Evolutionary conservation across 257 asterid species (phyloP), one percentile per base, ranked within the genome.

Genomic region (Voacanga thouarsii): DNA sequence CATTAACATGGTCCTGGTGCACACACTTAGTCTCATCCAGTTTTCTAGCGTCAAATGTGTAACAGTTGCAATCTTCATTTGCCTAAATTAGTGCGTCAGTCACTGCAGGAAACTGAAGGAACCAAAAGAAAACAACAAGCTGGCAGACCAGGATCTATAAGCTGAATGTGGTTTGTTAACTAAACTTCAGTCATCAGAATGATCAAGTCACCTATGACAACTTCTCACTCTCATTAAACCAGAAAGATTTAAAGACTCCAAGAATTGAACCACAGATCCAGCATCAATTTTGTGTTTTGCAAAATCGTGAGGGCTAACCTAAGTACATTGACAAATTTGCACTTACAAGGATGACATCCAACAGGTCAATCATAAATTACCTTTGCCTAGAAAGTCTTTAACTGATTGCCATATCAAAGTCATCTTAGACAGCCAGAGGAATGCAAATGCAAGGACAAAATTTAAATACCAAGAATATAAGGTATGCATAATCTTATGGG

Each of bases 41-140:
- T 84, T 93, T 95, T 74, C 98, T 92, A 78, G 87, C 84, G 84
- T 91, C 99, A 85, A 89, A 93, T 81, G 97, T 90, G 87, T 95
- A 95, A 84, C 99, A 93, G 77, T 86, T 89, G 89, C 92, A 81
- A 82, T 95, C 99, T 84, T 95, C 99, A 86, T 95, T 95, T 79
- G 99, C 98, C 98, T 95, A 69, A 76, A 81, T 51, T 70, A 74
- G 71, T 33, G 69, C 49, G 63, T 76, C 71, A 64, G 14, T 28
- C 28, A 12, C 24, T 23, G 30, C 8, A 37, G 16, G 26, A 19
- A 71, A 15, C 10, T 30, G 15, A 18, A 56, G 11, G 16, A 21
- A 7, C 19, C 10, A 77, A 45, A 19, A 15, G 16, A 30, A 56
- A 69, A 71, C 43, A 19, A 11, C 4, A 47, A 16, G 26, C 63